These are phyloP conservation scores for Fusarium nelsonii DNA, from an alignment of 2,329 filamentous ascomycete species.

Conservation along the genomic window DNA sequence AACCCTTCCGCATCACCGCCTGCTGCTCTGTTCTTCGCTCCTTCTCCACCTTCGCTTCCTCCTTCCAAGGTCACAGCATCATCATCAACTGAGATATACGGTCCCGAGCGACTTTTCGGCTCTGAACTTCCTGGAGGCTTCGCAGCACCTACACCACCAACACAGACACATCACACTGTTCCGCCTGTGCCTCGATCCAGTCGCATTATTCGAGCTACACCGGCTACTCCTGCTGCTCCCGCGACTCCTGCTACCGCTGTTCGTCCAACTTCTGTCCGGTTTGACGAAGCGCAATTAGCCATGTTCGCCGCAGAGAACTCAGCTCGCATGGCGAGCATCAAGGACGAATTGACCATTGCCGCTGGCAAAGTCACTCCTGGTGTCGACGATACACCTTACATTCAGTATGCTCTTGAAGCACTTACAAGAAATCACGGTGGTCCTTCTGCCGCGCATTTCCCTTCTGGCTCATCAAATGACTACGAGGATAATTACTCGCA, in stretches of 20 bases:
- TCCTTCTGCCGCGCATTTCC: constrained; percentile 64
- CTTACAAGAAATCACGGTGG: constrained; percentile 80
- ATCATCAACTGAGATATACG: constrained; percentile 59
- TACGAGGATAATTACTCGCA: constrained; percentile 50
- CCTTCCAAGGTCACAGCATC: constrained; percentile 47
- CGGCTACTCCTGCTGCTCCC: constrained; percentile 20
- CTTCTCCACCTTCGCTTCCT: constrained; percentile 55
- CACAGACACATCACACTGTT: constrained; percentile 27
- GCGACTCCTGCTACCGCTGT: constrained; percentile 13
- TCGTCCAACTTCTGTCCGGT: constrained; percentile 48
- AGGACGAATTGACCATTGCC: constrained; percentile 64
- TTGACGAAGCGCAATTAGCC: constrained; percentile 56
- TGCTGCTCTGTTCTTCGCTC: constrained; percentile 52
- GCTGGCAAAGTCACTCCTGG: constrained; percentile 75
- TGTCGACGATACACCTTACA: constrained; percentile 86
- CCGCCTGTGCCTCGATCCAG: constrained; percentile 14
- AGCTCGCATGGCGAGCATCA: constrained; percentile 57
- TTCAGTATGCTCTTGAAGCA: constrained; percentile 90
- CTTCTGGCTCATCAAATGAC: constrained; percentile 55
- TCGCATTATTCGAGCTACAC: neutral
- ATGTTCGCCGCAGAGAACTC: constrained; percentile 54
- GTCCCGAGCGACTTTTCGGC: constrained; percentile 57
- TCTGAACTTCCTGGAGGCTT: constrained; percentile 47
- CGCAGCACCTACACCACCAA: constrained; percentile 37
- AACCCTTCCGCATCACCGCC: constrained; percentile 51